Percentiles rank a stretch among this genome's conserved stretches.
Evolutionary conservation across 2,329 filamentous ascomycete species (phyloP).

Genomic region (Fusarium sp.): DNA sequence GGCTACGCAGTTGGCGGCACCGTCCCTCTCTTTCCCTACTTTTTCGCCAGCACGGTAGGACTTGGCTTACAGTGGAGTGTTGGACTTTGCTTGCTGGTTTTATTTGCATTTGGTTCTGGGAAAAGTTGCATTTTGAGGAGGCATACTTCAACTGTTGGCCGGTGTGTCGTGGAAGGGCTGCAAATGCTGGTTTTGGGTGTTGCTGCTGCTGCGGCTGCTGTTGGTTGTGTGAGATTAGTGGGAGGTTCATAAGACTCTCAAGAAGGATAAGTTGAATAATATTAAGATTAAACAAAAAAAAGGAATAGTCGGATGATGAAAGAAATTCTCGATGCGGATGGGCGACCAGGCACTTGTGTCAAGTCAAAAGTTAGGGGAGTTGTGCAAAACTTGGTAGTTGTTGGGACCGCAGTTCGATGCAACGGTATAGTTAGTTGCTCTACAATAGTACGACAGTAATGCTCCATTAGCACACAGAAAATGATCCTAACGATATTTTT

Average conservation of each 20-base stretch:
- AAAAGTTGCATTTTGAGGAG: conserved; percentile 63
- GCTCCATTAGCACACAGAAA: too few relatives aligned
- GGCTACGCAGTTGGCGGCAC: conserved; percentile 76
- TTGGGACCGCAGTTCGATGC: too few relatives aligned
- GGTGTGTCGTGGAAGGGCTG: conserved; percentile 50
- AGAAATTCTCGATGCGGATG: too few relatives aligned
- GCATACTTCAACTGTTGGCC: conserved; percentile 14
- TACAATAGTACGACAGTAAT: too few relatives aligned
- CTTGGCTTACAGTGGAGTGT: conserved; percentile 68
- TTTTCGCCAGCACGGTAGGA: conserved; percentile 62
- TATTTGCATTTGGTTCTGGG: conserved; percentile 71
- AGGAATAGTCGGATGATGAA: too few relatives aligned
- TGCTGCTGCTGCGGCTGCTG: conserved; percentile 52
- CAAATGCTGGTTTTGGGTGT: conserved; percentile 56
- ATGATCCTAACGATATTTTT: too few relatives aligned
- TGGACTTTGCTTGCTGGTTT: conserved; percentile 66
- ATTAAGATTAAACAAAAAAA: too few relatives aligned
- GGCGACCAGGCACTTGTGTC: too few relatives aligned
- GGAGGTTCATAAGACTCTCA: conserved; percentile 4
- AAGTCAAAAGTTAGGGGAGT: too few relatives aligned
- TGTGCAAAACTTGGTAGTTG: too few relatives aligned
- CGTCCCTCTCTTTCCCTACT: conserved; percentile 75
- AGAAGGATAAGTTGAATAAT: too few relatives aligned
- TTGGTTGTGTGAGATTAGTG: conserved; percentile 50
- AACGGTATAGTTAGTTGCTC: too few relatives aligned